Base-by-base conservation (phyloP, 306 rosid species). In the Calophaca sinica region DNA sequence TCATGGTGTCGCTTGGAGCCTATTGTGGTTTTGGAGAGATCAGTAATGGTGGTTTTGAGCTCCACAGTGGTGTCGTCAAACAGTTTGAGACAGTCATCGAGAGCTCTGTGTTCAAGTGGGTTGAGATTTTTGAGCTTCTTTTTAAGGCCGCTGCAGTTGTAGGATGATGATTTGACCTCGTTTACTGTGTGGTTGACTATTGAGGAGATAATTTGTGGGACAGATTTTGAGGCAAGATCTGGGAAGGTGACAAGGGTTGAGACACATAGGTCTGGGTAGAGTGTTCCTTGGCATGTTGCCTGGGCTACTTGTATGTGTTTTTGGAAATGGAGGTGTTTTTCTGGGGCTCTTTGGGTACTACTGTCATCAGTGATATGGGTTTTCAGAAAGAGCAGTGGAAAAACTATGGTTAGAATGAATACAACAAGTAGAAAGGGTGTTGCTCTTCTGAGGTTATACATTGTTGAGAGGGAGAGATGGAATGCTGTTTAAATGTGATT, bases 71-170 rank as follows among this genome's bases (percentile, higher is more conserved):
- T 90, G 83, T 73, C 71, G 11, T 88, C 86, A 3, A 93, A 78
- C 12, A 93, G 98, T 62, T 88, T 86, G 44, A 90, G 79, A 62
- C 98, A 93, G 75, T 93, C 98, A 12, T 90, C 89, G 1, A 93
- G 83, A 4, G 98, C 96, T 29, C 78, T 74, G 14, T 73, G 67
- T 36, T 89, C 83, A 4, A 60, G 14, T 1, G 84, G 59, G 12
- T 66, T 69, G 11, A 85, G 70, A 26, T 45, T 68, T 58, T n/a
- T 70, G 78, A 82, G 80, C 2, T 73, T 77, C 10, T 53, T 72
- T 39, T 55, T 73, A 0, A 91, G 76, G 81, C 36, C 28, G 32
- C 68, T 75, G 78, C 94, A 90, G 81, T 83, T 90, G 52, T 75
- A 32, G 83, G 86, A 82, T 0, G 94, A 85, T 41, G 60, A 77